Conservation (phyloP, 1,139 yeast species). For the Suhomyces coccinellae region DNA sequence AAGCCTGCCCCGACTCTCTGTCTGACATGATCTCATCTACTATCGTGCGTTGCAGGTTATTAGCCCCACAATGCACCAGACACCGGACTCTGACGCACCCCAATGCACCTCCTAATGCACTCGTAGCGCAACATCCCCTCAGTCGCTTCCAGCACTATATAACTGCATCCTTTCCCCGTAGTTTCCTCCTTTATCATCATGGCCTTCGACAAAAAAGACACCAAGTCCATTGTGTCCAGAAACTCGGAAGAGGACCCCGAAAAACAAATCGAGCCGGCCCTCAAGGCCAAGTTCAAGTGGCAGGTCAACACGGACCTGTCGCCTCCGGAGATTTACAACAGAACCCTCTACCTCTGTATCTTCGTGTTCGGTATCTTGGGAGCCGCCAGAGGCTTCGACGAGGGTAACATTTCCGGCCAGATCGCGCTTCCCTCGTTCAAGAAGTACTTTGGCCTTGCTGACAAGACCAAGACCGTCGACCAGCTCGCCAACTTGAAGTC, state of each 20-base stretch:
- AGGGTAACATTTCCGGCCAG: slow-evolving; percentile 51
- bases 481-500: slow-evolving; percentile 51
- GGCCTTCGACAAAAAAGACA: slow-evolving; percentile 12
- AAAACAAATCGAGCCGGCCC: not conserved
- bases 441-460: slow-evolving; percentile 47
- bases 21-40: not conserved
- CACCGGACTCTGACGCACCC: too few relatives aligned
- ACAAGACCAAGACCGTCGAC: slow-evolving; percentile 33
- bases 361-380: slow-evolving; percentile 60
- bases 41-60: not conserved
- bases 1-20: not conserved
- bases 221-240: slow-evolving; percentile 12
- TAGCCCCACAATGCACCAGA: not conserved
- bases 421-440: slow-evolving; percentile 47
- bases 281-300: slow-evolving; percentile 25
- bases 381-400: slow-evolving; percentile 62
- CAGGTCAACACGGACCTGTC: slow-evolving; percentile 36
- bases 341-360: slow-evolving; percentile 47
- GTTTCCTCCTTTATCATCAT: not conserved
- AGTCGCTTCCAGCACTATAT: too few relatives aligned
- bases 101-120: too few relatives aligned
- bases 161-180: not conserved
- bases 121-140: too few relatives aligned
- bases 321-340: slow-evolving; percentile 52
- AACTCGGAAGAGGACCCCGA: slow-evolving; percentile 4